phyloP scores from a whole-genome alignment of 2,329 filamentous ascomycete species.

The Ophiostoma sp. region DNA sequence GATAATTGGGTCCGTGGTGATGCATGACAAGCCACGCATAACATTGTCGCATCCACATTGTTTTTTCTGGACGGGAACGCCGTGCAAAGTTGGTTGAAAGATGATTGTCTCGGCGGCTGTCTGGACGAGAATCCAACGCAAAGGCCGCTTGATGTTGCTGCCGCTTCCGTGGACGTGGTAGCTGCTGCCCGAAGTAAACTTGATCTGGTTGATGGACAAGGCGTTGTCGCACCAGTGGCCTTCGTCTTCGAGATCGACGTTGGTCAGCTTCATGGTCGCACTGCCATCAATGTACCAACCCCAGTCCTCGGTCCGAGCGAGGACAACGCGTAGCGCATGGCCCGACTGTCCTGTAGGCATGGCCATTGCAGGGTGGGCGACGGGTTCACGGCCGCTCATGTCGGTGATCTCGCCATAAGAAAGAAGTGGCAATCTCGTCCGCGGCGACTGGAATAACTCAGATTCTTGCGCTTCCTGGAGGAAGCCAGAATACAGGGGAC shows the following conservation, averaged over 20 bases:
- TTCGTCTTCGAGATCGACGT: constrained; percentile 43
- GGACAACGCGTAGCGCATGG: constrained; percentile 57
- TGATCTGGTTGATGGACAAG: constrained; percentile 52
- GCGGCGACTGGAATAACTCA: constrained; percentile 22
- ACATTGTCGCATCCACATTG: constrained; percentile 25
- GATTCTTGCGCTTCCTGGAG: constrained; percentile 39
- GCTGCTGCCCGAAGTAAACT: constrained; percentile 47
- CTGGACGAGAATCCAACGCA: constrained; percentile 56
- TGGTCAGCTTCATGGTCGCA: constrained; percentile 49
- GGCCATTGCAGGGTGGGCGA: constrained; percentile 44
- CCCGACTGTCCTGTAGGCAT: constrained; percentile 58
- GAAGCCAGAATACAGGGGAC: constrained; percentile 36
- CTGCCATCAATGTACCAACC: constrained; percentile 53
- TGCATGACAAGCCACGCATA: constrained; percentile 46
- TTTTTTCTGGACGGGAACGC: constrained; percentile 36
- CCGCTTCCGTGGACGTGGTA: not conserved
- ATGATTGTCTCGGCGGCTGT: constrained; percentile 54
- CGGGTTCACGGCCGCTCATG: constrained; percentile 33
- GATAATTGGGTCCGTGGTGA: constrained; percentile 58
- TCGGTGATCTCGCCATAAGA: constrained; percentile 57
- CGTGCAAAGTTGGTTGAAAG: constrained; percentile 52
- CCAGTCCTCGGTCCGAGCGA: constrained; percentile 52
- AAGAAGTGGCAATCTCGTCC: constrained; percentile 44
- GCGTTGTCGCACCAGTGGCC: constrained; percentile 58
- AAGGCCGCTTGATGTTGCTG: constrained; percentile 32